A percentile compares a stretch with the other conserved stretches of the same genome.
phyloP scores from a whole-genome alignment of 164 flowering plant genomes.

The Chimonanthus salicifolius region DNA sequence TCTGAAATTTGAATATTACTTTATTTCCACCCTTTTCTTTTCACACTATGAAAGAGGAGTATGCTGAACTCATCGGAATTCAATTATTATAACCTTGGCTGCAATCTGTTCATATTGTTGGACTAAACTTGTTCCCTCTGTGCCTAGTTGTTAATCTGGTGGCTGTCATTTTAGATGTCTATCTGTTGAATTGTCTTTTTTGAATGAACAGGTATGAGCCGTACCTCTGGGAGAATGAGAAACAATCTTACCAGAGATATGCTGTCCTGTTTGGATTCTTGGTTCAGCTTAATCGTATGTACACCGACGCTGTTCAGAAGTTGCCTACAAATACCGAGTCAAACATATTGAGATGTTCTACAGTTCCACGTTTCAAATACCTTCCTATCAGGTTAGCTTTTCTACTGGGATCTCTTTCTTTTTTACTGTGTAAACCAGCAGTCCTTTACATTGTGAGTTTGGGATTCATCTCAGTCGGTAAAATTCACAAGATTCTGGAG shows the following conservation, averaged over 20 bases:
- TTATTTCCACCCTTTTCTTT: background rate
- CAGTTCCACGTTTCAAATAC: constrained; percentile 89
- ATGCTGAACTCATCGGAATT: background rate
- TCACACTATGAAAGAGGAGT: background rate
- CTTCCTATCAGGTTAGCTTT: constrained; percentile 89
- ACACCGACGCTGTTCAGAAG: constrained; percentile 68
- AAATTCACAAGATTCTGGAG: background rate
- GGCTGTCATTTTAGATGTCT: background rate
- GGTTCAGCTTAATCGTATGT: constrained; percentile 86
- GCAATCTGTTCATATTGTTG: background rate
- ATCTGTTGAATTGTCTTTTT: background rate
- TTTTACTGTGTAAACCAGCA: background rate
- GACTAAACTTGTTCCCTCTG: constrained; percentile 1
- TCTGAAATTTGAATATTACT: background rate
- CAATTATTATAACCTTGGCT: background rate
- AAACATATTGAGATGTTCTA: constrained; percentile 84
- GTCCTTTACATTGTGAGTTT: background rate
- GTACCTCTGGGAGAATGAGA: constrained; percentile 94
- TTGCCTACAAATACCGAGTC: constrained; percentile 76
- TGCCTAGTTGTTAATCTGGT: background rate
- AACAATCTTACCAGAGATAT: constrained; percentile 79
- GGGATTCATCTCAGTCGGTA: background rate
- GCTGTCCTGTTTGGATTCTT: constrained; percentile 96
- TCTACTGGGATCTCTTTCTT: background rate
- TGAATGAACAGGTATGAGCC: constrained; percentile 64